These are phyloP conservation scores for Tylopilus sp. DNA, from an alignment of 768 basidiomycete genomes.

Conservation along the genomic window DNA sequence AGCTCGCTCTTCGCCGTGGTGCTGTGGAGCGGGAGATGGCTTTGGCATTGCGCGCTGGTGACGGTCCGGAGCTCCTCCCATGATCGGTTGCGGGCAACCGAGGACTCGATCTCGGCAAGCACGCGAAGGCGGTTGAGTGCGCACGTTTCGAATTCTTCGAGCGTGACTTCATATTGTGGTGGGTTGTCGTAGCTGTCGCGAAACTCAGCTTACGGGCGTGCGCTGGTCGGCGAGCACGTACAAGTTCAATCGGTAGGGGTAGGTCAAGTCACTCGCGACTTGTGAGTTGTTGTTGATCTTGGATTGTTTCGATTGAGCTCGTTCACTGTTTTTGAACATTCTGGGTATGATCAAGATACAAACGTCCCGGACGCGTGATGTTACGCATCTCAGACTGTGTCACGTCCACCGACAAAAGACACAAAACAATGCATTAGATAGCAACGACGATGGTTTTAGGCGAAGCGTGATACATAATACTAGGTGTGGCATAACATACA, in stretches of 20 bases:
- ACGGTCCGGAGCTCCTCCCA: conserved; percentile 72
- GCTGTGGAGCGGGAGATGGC: conserved; percentile 70
- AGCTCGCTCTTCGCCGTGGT: conserved; percentile 47
- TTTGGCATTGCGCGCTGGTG: conserved; percentile 59
- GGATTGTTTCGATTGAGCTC: neutral
- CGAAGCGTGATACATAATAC: conserved; percentile 23
- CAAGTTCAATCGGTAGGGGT: conserved; percentile 80
- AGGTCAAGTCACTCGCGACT: conserved; percentile 25
- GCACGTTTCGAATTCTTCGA: conserved; percentile 92
- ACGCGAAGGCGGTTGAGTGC: conserved; percentile 87
- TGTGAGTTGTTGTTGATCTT: neutral
- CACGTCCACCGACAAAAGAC: conserved; percentile 2
- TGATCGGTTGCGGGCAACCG: conserved; percentile 76
- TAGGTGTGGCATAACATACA: conserved; percentile 30
- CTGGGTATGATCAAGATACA: neutral
- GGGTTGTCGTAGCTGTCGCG: conserved; percentile 77
- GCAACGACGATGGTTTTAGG: conserved; percentile 11
- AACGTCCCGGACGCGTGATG: conserved; percentile 21
- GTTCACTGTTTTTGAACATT: conserved; percentile 24
- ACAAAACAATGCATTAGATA: conserved; percentile 8
- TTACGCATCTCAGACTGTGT: conserved; percentile 29
- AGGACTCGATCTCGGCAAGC: conserved; percentile 89
- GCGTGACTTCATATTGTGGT: conserved; percentile 82
- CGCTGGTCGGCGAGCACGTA: conserved; percentile 32
- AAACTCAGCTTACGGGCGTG: conserved; percentile 3